Evolutionary conservation across 441 rosid genomes (phyloP), one percentile per base, ranked within the genome.

Genomic region (Croton setiger): DNA sequence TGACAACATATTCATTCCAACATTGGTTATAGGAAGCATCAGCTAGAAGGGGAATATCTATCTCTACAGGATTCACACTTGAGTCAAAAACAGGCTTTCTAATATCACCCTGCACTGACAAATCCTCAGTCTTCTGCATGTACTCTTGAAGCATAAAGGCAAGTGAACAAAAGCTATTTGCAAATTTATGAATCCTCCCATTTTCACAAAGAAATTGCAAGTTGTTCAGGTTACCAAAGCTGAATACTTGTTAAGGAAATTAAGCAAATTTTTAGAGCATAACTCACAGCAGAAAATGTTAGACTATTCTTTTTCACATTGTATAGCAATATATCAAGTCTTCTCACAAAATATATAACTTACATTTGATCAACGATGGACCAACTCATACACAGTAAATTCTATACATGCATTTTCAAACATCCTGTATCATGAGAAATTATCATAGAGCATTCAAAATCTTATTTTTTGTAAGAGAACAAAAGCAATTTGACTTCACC

Each of bases 171-270:
- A 85, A 90, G 85, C 96, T 86, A 75, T 90, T 90, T 45, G 96
- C 91, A 76, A 90, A 86, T 81, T 90, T 90, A 55, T 90, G 90
- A 68, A 85, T 86, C 78, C 96, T 83, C 73, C 96, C 96, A 69
- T 86, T 86, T 74, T 90, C 96, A 70, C 87, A 90, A 55, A 90
- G 86, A 76, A 87, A 90, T 76, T 86, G 96, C 85, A 90, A 73
- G 79, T 84, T 90, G 84, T 80, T 86, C 83, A 88, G 70, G 75
- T 88, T 90, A 71, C 88, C 88, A 77, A 82, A 86, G 74, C 96
- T 90, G 80, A 67, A 78, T 39, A 64, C 47, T 78, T 35, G 86
- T 90, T 74, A 90, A 90, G 96, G 90, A 47, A 61, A 64, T 52
- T 66, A 69, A 56, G 11, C 66, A 52, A 52, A 27, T 68, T 23